phyloP scores from a whole-genome alignment of 768 basidiomycete species.

The Mrakia frigida region DNA sequence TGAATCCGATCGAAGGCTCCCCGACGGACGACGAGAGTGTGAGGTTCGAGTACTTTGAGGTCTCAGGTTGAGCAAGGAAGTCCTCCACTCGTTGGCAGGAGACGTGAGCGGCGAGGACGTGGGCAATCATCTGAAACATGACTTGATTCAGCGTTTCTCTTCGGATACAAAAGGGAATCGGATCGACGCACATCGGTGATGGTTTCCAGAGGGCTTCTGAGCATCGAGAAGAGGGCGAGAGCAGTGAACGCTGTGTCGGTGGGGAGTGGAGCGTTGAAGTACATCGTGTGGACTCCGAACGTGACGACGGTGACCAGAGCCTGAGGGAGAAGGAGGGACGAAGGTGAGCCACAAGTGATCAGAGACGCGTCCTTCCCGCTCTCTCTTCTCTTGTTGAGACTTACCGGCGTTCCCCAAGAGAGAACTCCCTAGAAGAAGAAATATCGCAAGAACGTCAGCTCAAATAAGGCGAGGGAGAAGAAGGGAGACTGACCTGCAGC shows the following conservation, averaged over 20 bases:
- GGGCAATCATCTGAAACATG: conserved; percentile 39
- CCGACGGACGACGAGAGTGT: neutral
- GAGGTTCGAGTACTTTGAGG: conserved; percentile 44
- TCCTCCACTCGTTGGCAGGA: conserved; percentile 42
- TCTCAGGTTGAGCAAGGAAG: conserved; percentile 47
- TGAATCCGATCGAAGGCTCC: conserved; percentile 26
- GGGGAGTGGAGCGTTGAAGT: conserved; percentile 43
- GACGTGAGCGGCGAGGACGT: conserved; percentile 42
- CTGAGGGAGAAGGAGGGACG: too few relatives aligned
- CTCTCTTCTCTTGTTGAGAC: too few relatives aligned
- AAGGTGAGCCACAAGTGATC: too few relatives aligned
- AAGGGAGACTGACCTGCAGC: conserved; percentile 17
- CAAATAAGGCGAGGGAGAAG: too few relatives aligned
- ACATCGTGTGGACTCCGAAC: conserved; percentile 44
- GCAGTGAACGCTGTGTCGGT: conserved; percentile 48
- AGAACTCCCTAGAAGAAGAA: neutral
- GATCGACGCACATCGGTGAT: too few relatives aligned
- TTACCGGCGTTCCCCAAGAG: conserved; percentile 27
- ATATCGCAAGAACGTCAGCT: neutral
- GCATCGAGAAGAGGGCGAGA: conserved; percentile 48
- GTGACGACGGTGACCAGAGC: conserved; percentile 37
- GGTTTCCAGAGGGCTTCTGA: conserved; percentile 44
- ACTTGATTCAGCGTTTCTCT: too few relatives aligned
- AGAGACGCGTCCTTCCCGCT: too few relatives aligned
- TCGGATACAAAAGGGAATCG: too few relatives aligned